phyloP scores from a whole-genome alignment of 2,329 filamentous ascomycete species.

The Pseudocercospora vitis region DNA sequence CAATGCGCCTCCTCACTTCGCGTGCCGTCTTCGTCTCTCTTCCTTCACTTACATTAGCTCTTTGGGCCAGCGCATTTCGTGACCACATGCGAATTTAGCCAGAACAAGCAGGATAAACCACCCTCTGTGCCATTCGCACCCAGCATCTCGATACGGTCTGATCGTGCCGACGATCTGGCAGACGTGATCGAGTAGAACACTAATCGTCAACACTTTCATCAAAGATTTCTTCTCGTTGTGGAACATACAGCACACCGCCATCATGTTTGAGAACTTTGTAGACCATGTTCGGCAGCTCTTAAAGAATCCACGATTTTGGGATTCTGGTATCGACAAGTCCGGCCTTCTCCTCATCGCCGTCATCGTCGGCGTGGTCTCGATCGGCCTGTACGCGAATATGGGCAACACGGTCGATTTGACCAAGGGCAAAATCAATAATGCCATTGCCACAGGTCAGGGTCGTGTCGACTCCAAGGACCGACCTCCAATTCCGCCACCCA shows the following conservation, averaged over 20 bases:
- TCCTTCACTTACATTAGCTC: neutral
- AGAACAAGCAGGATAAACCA: no score
- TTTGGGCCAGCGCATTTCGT: no score
- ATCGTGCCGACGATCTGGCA: no score
- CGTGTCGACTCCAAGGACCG: conserved; percentile 26
- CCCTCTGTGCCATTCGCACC: no score
- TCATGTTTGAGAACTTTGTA: conserved; percentile 3
- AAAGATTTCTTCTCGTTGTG: no score
- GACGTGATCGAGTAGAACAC: no score
- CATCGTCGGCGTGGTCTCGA: conserved; percentile 27
- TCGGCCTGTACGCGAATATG: conserved; percentile 31
- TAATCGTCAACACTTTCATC: no score
- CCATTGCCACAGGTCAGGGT: conserved; percentile 25
- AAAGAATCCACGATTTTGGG: conserved; percentile 6
- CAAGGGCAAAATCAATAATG: conserved; percentile 22
- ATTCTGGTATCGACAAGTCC: conserved; percentile 16
- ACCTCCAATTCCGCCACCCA: conserved; percentile 39
- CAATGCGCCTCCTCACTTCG: conserved; percentile 3
- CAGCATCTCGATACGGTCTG: no score
- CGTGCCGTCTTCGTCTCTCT: neutral
- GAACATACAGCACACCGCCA: neutral
- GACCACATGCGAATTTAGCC: no score
- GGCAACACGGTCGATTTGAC: conserved; percentile 25
- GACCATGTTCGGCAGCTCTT: conserved; percentile 4
- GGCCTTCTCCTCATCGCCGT: conserved; percentile 30